A percentile compares a stretch with the other conserved stretches of the same genome.
These are phyloP conservation scores for Dissoconium aciculare DNA, from an alignment of 2,329 filamentous ascomycete species.

Conservation along the genomic window DNA sequence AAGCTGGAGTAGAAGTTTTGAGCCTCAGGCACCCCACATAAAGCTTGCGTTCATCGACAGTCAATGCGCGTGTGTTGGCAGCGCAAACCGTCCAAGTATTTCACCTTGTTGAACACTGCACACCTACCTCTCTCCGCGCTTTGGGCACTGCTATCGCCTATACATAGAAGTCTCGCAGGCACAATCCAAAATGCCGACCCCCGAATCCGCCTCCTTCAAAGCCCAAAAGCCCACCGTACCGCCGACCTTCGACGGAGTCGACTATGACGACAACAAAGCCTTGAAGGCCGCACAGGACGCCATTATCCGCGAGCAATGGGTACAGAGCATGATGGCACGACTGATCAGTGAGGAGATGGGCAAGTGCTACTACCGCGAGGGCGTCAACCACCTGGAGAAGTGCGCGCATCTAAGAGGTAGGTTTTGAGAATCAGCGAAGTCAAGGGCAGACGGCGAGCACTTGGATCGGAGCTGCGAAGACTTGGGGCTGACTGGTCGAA, in stretches of 20 bases:
- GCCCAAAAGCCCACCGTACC: conserved; percentile 70
- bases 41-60: too few species aligned
- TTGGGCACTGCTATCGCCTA: too few species aligned
- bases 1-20: too few species aligned
- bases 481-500: conserved; percentile 2
- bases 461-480: conserved; percentile 3
- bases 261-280: conserved; percentile 68
- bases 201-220: conserved; percentile 68
- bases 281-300: conserved; percentile 74
- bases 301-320: conserved; percentile 75
- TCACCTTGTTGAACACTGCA: too few species aligned
- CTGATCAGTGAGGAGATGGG: conserved; percentile 68
- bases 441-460: not conserved
- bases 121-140: too few species aligned
- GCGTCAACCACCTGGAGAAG: conserved; percentile 79
- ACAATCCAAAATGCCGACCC: conserved; percentile 51
- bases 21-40: too few species aligned
- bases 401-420: conserved; percentile 68
- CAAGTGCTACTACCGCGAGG: conserved; percentile 74
- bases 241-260: conserved; percentile 72
- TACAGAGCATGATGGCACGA: conserved; percentile 75
- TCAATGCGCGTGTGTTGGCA: too few species aligned
- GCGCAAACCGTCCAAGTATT: too few species aligned
- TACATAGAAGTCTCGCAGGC: too few species aligned
- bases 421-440: conserved; percentile 21